Base-by-base conservation (phyloP, 73 alveolate genomes). In the Symbiodinium pilosum region DNA sequence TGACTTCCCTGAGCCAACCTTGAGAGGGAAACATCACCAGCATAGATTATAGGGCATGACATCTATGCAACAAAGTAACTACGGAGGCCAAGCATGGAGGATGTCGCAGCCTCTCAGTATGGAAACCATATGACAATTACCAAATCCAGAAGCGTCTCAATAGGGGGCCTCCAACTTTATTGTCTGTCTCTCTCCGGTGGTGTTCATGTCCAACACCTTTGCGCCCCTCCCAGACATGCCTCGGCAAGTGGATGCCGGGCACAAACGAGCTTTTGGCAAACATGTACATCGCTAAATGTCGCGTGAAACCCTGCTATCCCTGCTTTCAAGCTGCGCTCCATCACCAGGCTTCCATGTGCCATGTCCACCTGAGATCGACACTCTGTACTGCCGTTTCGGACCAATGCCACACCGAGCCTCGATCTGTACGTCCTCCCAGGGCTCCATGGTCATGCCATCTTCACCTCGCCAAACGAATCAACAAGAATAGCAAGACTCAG, bases 1-100 rank as follows among this genome's bases (percentile, higher is more conserved):
- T 95, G 86, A 99, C 99, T 77, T 98, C 99, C 51, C 85, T 84
- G 16, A 99, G 89, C 94, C 95, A 99, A 32, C 99, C 81, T 87
- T 14, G 14, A 6, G 6, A 9, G 6, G 59, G 21, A 6, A 47
- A 47, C 59, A 9, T 47, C 14, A 14, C 59, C 59, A 47, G 14
- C 59, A 9, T 47, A 14, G 14, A 47, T 47, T 47, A 6, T 6
- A 47, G 59, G 59, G 59, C 59, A 47, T 47, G 59, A 9, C 21
- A 47, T 14, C 21, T 47, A 6, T 36, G 43, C 43, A 24, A 32
- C 88, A 0, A 38, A 28, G 88, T 59, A 38, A 81, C 97, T 91
- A 43, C 97, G 84, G 30, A 91, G 97, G 84, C 97, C 97, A 26
- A 91, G 97, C 97, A 91, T n/a, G 26, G 97, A 91, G 41, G 97